phyloP scores from a whole-genome alignment of 768 basidiomycete genomes.

The Pulveroboletus ravenelii region DNA sequence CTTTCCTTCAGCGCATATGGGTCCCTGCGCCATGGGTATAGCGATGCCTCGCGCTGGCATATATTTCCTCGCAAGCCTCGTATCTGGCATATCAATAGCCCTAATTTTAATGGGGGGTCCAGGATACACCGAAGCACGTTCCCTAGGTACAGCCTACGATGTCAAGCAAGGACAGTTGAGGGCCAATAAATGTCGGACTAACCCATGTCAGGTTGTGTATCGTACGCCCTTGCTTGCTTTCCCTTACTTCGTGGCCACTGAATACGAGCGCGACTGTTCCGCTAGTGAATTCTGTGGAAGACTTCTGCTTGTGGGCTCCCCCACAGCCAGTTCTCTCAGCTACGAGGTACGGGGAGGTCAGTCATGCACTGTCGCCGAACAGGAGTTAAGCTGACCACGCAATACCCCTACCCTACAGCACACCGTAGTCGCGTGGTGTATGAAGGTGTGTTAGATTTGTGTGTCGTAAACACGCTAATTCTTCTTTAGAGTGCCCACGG shows the following conservation, averaged over 20 bases:
- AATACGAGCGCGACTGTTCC: neutral
- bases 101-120: conserved; percentile 12
- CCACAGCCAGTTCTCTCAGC: conserved; percentile 48
- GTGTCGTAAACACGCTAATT: neutral
- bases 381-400: conserved; percentile 13
- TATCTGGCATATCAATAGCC: conserved; percentile 18
- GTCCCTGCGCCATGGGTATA: conserved; percentile 14
- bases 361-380: conserved; percentile 8
- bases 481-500: conserved; percentile 49
- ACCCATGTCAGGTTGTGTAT: conserved; percentile 62
- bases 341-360: conserved; percentile 61
- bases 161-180: conserved; percentile 58
- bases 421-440: conserved; percentile 53
- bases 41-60: conserved; percentile 18
- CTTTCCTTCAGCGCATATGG: conserved; percentile 5
- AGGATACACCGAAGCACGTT: conserved; percentile 42
- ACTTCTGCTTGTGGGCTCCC: conserved; percentile 52
- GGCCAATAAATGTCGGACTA: conserved; percentile 61
- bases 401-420: conserved; percentile 26
- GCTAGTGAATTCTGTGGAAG: conserved; percentile 52
- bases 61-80: conserved; percentile 18
- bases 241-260: neutral
- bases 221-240: conserved; percentile 33
- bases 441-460: conserved; percentile 29
- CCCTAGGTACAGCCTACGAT: conserved; percentile 44